Base-by-base conservation (phyloP, 2,329 filamentous ascomycete species). In the Pseudogymnoascus sp. region DNA sequence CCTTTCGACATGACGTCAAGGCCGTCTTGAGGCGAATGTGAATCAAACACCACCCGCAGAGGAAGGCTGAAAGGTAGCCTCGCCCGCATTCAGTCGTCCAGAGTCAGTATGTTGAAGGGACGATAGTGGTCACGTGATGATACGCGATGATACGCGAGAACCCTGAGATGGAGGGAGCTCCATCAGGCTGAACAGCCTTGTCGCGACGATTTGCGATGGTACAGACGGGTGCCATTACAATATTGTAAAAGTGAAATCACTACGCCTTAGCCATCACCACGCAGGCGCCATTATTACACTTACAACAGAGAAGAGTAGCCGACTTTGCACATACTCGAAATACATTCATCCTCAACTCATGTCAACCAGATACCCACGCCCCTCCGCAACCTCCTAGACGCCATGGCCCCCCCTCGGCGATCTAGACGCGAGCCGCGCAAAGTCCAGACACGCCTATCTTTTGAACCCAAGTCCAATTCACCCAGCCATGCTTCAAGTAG, bases 161-260 rank as follows among this genome's bases (percentile, higher is more conserved):
- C 45, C 45, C 45, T 31, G 45, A 15, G 25, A 9, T 13, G 18
- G 39, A 31, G 5, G 13, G 27, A 48, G 21, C 6, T 9, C 42
- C 8, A 52, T 52, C 45, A 52, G 45, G 45, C 45, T 52, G 45
- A 52, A 4, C 45, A 52, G 45, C 45, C 45, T 52, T 52, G 45
- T 52, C 45, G 13, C 21, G 21, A 21, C 21, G 27, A 31, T 15
- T 8, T 29, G 0, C 2, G 27, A 52, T 48, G 25, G 7, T 7
- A 29, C 13, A 52, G 21, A 21, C 21, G 21, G 21, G 45, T 9
- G 27, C 45, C n/a, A 52, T 52, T 9, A 27, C 36, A n/a, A 37
- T 9, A 40, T 7, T 40, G 37, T n/a, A n/a, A 40, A 40, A 15
- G 3, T 40, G 7, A 7, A 15, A 21, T 40, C n/a, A 45, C 42